These are phyloP conservation scores for Boletus calvinii DNA, from an alignment of 1,284 basidiomycete genomes.

Conservation along the genomic window DNA sequence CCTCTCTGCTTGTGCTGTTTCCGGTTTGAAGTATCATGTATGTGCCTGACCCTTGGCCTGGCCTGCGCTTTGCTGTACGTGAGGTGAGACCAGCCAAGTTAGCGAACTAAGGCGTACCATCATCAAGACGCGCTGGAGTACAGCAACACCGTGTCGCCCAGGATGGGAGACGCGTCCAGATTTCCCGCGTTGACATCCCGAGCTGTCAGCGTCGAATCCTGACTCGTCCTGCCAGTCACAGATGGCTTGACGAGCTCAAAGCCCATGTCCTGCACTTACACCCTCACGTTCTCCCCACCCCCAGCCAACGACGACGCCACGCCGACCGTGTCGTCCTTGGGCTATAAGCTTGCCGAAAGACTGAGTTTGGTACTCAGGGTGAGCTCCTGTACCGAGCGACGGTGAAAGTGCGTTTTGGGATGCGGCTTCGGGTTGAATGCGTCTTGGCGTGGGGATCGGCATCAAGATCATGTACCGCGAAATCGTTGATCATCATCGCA, in stretches of 20 bases:
- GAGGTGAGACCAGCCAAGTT: too few relatives aligned
- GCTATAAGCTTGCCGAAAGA: slow-evolving; percentile 21
- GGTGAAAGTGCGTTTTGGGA: too few relatives aligned
- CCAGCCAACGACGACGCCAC: slow-evolving; percentile 24
- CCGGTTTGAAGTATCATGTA: too few relatives aligned
- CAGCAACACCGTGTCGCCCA: slow-evolving; percentile 52
- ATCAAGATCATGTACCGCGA: too few relatives aligned
- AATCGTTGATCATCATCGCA: too few relatives aligned
- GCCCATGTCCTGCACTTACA: slow-evolving; percentile 77
- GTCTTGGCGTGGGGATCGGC: too few relatives aligned
- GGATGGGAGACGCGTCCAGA: slow-evolving; percentile 31
- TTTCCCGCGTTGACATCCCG: slow-evolving; percentile 33
- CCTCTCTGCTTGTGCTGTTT: too few relatives aligned
- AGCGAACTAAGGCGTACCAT: too few relatives aligned
- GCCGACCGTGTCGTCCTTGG: slow-evolving; percentile 31
- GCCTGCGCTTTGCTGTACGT: too few relatives aligned
- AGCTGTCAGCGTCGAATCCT: slow-evolving; percentile 47
- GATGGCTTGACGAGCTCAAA: slow-evolving; percentile 72
- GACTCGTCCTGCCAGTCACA: slow-evolving; percentile 47
- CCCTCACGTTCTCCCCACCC: slow-evolving; percentile 41
- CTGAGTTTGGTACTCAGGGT: slow-evolving; percentile 25
- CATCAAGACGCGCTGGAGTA: slow-evolving; percentile 32
- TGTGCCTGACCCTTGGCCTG: too few relatives aligned
- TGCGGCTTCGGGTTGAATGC: too few relatives aligned
- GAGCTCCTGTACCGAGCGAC: too few relatives aligned